phyloP scores from a whole-genome alignment of 352 stramenopile genomes.

The Pythium phragmitis region DNA sequence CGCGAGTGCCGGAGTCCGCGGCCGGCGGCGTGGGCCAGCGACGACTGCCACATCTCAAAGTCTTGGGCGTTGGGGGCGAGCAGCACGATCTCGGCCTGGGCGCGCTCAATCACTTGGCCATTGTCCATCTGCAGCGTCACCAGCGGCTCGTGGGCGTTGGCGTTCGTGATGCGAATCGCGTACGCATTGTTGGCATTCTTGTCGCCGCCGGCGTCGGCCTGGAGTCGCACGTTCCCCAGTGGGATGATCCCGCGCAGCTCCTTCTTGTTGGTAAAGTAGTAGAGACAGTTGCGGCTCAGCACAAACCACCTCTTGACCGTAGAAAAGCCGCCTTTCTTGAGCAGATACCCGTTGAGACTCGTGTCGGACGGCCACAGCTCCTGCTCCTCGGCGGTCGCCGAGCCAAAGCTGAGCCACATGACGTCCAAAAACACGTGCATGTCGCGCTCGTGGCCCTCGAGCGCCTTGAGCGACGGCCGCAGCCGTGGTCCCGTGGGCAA shows the following conservation, averaged over 20 bases:
- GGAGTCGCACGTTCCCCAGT: slow-evolving; percentile 69
- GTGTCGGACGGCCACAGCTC: slow-evolving; percentile 89
- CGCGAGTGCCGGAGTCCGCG: slow-evolving; percentile 80
- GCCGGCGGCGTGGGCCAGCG: slow-evolving; percentile 73
- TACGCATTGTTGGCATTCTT: slow-evolving; percentile 13
- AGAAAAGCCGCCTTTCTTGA: slow-evolving; percentile 83
- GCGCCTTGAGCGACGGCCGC: slow-evolving; percentile 62
- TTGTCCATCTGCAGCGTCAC: slow-evolving; percentile 83
- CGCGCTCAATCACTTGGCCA: slow-evolving; percentile 74
- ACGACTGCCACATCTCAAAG: slow-evolving; percentile 90
- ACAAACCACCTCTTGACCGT: slow-evolving; percentile 86
- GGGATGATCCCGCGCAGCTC: slow-evolving; percentile 86
- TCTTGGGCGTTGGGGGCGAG: slow-evolving; percentile 63
- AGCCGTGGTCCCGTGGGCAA: slow-evolving; percentile 74
- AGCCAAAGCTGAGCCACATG: slow-evolving; percentile 88
- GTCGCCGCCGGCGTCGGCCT: slow-evolving; percentile 43
- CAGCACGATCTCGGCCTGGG: slow-evolving; percentile 79
- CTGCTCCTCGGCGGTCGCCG: slow-evolving; percentile 78
- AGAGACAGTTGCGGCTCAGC: slow-evolving; percentile 85
- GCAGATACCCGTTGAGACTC: slow-evolving; percentile 79
- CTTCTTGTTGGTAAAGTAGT: slow-evolving; percentile 85
- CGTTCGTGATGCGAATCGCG: slow-evolving; percentile 77
- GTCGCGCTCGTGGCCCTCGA: slow-evolving; percentile 77
- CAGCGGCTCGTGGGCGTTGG: slow-evolving; percentile 49
- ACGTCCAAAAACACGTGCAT: slow-evolving; percentile 88